A percentile compares a stretch with the other conserved stretches of the same genome.
phyloP scores from a whole-genome alignment of 345 rosid genomes.

The Bretschneidera sinensis region DNA sequence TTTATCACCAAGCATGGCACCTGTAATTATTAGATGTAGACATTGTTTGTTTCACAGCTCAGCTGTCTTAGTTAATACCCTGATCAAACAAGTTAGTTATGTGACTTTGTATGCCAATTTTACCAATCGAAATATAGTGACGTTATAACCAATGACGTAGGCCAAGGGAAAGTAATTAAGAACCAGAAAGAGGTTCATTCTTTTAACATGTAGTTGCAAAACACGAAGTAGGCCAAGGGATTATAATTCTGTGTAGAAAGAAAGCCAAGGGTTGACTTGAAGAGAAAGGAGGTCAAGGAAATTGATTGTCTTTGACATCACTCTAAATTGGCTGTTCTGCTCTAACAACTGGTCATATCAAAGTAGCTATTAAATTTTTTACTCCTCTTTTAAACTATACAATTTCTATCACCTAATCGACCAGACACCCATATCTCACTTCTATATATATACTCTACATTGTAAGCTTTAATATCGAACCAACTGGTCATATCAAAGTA shows the following conservation, averaged over 20 bases:
- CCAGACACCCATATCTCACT: conserved; percentile 25
- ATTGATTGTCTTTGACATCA: conserved; percentile 70
- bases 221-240: conserved; percentile 12
- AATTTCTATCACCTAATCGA: conserved; percentile 24
- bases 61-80: too few relatives aligned
- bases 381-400: background rate
- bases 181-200: too few relatives aligned
- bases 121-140: too few relatives aligned
- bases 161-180: too few relatives aligned
- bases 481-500: too few relatives aligned
- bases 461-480: too few relatives aligned
- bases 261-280: conserved; percentile 27
- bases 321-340: conserved; percentile 73
- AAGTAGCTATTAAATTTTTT: conserved; percentile 13
- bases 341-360: conserved; percentile 49
- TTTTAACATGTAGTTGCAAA: background rate
- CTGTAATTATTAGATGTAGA: too few relatives aligned
- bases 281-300: conserved; percentile 40
- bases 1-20: conserved; percentile 16
- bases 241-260: too few relatives aligned
- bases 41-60: too few relatives aligned
- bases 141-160: too few relatives aligned
- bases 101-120: too few relatives aligned
- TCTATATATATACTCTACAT: conserved; percentile 27
- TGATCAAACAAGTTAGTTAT: too few relatives aligned